These are phyloP conservation scores for Talaromyces stipitatus DNA, from an alignment of 495 filamentous ascomycete species.

Conservation along the genomic window DNA sequence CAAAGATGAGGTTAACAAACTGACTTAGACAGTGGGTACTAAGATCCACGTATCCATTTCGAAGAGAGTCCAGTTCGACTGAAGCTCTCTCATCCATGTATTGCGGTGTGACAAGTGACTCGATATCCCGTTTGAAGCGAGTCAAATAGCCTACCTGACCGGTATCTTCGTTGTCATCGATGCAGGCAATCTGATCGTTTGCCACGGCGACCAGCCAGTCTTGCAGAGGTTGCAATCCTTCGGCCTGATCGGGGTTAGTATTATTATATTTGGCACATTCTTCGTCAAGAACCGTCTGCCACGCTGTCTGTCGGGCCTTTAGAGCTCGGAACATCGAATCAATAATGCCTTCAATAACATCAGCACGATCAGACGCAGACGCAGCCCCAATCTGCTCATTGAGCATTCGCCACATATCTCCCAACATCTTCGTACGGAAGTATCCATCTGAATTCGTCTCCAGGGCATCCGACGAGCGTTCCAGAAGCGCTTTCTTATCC, in stretches of 20 bases:
- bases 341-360: slow-evolving; percentile 87
- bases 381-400: slow-evolving; percentile 82
- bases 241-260: slow-evolving; percentile 52
- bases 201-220: slow-evolving; percentile 96
- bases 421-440: slow-evolving; percentile 81
- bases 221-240: slow-evolving; percentile 73
- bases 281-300: slow-evolving; percentile 83
- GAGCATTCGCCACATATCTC: slow-evolving; percentile 96
- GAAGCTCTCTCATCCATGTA: slow-evolving; percentile 66
- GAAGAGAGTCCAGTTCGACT: slow-evolving; percentile 63
- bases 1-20: slow-evolving; percentile 79
- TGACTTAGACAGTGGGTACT: slow-evolving; percentile 81
- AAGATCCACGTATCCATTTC: slow-evolving; percentile 88
- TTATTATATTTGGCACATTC: slow-evolving; percentile 65
- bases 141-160: slow-evolving; percentile 68
- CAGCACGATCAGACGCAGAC: slow-evolving; percentile 67
- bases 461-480: slow-evolving; percentile 67
- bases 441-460: slow-evolving; percentile 80
- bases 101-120: slow-evolving; percentile 66
- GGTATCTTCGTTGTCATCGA: slow-evolving; percentile 72
- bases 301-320: slow-evolving; percentile 68
- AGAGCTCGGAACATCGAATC: slow-evolving; percentile 89
- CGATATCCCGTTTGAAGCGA: slow-evolving; percentile 71
- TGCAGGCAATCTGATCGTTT: slow-evolving; percentile 97
- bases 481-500: slow-evolving; percentile 71